Evolutionary conservation across 495 filamentous ascomycete genomes (phyloP), one percentile per base, ranked within the genome.

Genomic region (Hypoxylon trugodes): DNA sequence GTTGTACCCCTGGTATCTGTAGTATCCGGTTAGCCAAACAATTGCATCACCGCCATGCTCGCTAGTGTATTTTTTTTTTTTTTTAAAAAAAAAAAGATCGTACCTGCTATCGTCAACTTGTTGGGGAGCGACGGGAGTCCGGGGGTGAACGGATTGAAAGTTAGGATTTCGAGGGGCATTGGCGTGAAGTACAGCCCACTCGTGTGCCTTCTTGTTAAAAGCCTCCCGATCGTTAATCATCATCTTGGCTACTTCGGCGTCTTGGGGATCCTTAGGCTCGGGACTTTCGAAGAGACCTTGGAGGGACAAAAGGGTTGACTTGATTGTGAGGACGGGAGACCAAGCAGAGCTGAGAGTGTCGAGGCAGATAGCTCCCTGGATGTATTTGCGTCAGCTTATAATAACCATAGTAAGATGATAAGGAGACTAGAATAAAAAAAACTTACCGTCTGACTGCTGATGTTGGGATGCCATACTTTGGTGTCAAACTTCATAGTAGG

Each of bases 381-480:
- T 8, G 9, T n/a, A 38, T 22, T 18, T 21, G 35, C 32, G 0
- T 25, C 36, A 52, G 45, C 13, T 4, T 18, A 48, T 35, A 6
- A 18, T 10, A 30, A 6, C 1, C 26, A n/a, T n/a, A 48, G 8
- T 0, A 59, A 3, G 49, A 25, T 19, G n/a, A 12, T 19, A 6
- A 25, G 18, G 9, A 18, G 2, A 13, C 7, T 19, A 18, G 35
- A 16, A 2, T 19, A 37, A 25, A 16, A 28, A 26, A n/a, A 16
- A 83, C 88, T 71, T 76, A 97, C 93, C 45, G 95, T 98, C 74
- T 96, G 91, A 69, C 89, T 93, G 83, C 89, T 93, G 76, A 98
- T 86, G 75, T 98, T 98, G 28, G 95, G 95, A 77, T 98, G 95
- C 96, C 96, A 98, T 56, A 98, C 89, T 75, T 89, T 96, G 67